Evolutionary conservation across 2,329 filamentous ascomycete species (phyloP).

Genomic region (Alternaria metachromatica): DNA sequence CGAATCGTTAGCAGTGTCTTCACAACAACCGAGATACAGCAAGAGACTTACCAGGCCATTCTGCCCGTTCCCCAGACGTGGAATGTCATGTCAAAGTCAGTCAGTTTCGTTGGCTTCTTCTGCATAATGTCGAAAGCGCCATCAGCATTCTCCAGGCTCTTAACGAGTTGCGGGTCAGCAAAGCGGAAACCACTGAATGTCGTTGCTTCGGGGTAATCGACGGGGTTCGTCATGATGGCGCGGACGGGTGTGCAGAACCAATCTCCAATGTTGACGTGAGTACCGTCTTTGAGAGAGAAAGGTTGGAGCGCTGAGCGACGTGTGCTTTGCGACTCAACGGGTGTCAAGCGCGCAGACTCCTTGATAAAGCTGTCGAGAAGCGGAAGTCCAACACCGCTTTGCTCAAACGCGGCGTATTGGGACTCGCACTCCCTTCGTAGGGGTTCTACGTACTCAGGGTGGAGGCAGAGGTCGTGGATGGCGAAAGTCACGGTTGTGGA

Average conservation of each 20-base stretch:
- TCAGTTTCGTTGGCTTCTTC: constrained; percentile 17
- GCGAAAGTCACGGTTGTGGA: constrained; percentile 27
- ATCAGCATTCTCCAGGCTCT: constrained; percentile 1
- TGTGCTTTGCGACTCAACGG: constrained; percentile 25
- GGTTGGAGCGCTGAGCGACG: constrained; percentile 21
- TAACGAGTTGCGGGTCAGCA: constrained; percentile 14
- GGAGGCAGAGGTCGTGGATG: constrained; percentile 23
- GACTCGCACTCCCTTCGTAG: constrained; percentile 22
- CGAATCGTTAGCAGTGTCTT: background rate
- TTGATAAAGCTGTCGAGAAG: constrained; percentile 33
- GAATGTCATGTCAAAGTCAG: constrained; percentile 17
- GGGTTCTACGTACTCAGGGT: constrained; percentile 25
- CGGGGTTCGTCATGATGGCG: constrained; percentile 21
- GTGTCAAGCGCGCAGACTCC: constrained; percentile 25
- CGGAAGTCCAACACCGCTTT: constrained; percentile 16
- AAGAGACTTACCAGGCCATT: constrained; percentile 22
- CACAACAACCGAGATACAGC: background rate
- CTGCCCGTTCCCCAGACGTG: constrained; percentile 27
- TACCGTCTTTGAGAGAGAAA: constrained; percentile 23
- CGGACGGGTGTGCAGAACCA: constrained; percentile 27
- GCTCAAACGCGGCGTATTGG: constrained; percentile 22
- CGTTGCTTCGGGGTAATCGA: constrained; percentile 15
- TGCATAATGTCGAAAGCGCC: constrained; percentile 8
- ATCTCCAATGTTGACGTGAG: constrained; percentile 19
- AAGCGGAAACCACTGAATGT: constrained; percentile 30